A percentile compares a stretch with the other conserved stretches of the same genome.
These are phyloP conservation scores for Penicillium antarcticum DNA, from an alignment of 495 filamentous ascomycete species.

Conservation along the genomic window DNA sequence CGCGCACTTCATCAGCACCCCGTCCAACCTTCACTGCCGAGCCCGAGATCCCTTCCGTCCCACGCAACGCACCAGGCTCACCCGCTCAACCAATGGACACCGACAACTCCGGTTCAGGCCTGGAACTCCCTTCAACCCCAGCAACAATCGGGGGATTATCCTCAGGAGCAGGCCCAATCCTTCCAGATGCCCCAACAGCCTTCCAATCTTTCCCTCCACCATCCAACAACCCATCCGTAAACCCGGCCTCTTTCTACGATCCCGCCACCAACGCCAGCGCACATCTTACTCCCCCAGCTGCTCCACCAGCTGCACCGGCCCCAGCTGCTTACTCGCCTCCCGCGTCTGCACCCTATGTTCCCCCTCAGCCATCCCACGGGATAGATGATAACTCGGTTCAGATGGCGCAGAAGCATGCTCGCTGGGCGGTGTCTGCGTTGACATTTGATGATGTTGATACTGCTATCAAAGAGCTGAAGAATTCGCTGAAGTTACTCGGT, in stretches of 20 bases:
- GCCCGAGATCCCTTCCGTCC: conserved; percentile 24
- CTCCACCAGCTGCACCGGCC: conserved; percentile 17
- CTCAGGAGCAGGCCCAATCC: conserved; percentile 22
- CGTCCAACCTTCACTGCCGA: conserved; percentile 25
- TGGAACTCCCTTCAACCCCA: conserved; percentile 42
- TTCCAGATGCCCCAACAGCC: conserved; percentile 41
- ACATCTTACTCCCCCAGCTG: conserved; percentile 21
- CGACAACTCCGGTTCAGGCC: conserved; percentile 13
- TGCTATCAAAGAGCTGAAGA: conserved; percentile 78
- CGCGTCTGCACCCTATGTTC: conserved; percentile 15
- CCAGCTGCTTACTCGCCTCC: conserved; percentile 11
- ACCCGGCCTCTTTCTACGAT: conserved; percentile 34
- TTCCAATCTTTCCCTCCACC: conserved; percentile 50
- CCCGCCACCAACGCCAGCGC: conserved; percentile 17
- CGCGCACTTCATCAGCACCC: conserved; percentile 41
- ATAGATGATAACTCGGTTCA: conserved; percentile 73
- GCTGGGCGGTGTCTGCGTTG: conserved; percentile 93
- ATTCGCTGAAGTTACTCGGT: conserved; percentile 56
- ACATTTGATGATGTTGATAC: conserved; percentile 96
- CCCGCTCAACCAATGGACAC: conserved; percentile 16
- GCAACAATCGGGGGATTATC: conserved; percentile 27
- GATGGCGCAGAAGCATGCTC: conserved; percentile 89
- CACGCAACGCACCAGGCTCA: conserved; percentile 19
- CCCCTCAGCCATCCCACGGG: conserved; percentile 24
- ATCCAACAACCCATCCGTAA: conserved; percentile 21